Conservation (phyloP, 2,329 filamentous ascomycete genomes). For the Amphichorda felina region DNA sequence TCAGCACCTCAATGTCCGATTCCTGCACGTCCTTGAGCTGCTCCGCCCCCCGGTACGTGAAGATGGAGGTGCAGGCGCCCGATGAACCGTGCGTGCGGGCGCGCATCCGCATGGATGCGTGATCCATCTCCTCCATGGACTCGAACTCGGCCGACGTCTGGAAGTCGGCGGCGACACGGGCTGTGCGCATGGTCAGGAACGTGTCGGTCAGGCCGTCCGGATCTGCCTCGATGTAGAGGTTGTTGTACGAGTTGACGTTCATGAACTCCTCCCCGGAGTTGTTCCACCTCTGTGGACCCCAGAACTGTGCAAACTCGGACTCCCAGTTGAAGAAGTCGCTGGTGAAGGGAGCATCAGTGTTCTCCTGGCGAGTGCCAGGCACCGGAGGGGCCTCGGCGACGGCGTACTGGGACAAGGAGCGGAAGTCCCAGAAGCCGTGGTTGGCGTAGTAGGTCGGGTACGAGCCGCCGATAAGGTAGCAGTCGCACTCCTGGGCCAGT, state of each 20-base stretch:
- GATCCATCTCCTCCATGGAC: constrained; percentile 14
- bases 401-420: constrained; percentile 13
- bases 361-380: constrained; percentile 15
- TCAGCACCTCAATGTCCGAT: constrained; percentile 38
- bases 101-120: constrained; percentile 29
- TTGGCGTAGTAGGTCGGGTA: constrained; percentile 12
- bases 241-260: constrained; percentile 25
- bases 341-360: constrained; percentile 17
- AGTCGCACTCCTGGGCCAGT: constrained; percentile 11
- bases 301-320: constrained; percentile 18
- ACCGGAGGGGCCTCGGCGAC: constrained; percentile 13
- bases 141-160: constrained; percentile 35
- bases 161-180: constrained; percentile 24
- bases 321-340: constrained; percentile 20
- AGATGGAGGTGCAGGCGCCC: constrained; percentile 38
- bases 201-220: constrained; percentile 21
- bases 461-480: constrained; percentile 14
- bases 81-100: constrained; percentile 31
- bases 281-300: constrained; percentile 24
- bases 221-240: constrained; percentile 31
- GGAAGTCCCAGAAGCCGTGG: constrained; percentile 18
- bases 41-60: constrained; percentile 33
- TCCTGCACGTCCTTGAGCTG: constrained; percentile 27
- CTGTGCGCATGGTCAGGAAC: constrained; percentile 33
- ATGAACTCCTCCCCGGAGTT: constrained; percentile 19